These are phyloP conservation scores for Elongisporangium anandrum DNA, from an alignment of 352 stramenopile genomes.

Conservation along the genomic window DNA sequence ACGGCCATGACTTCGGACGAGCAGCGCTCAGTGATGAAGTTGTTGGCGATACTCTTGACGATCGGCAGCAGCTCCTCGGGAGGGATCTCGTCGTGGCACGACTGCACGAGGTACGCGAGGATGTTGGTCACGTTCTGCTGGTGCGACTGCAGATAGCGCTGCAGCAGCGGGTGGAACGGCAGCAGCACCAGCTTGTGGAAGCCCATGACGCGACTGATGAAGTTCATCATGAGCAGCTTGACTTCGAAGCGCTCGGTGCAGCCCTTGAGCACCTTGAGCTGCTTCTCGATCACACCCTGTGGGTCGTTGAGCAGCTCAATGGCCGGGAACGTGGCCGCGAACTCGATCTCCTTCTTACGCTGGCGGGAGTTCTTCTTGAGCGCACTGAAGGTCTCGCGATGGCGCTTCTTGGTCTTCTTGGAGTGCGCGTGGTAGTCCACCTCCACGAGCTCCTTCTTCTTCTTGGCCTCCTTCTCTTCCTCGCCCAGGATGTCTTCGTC, in stretches of 20 bases:
- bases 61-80: slow-evolving; percentile 96
- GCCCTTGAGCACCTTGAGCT: slow-evolving; percentile 90
- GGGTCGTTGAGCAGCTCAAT: slow-evolving; percentile 98
- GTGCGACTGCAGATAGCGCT: slow-evolving; percentile 89
- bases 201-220: slow-evolving; percentile 95
- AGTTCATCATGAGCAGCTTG: slow-evolving; percentile 98
- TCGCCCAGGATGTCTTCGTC: slow-evolving; percentile 97
- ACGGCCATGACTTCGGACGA: slow-evolving; percentile 96
- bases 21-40: slow-evolving; percentile 97
- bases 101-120: slow-evolving; percentile 97
- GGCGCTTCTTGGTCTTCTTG: slow-evolving; percentile 94
- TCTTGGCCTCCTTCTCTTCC: slow-evolving; percentile 89
- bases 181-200: slow-evolving; percentile 97
- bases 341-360: slow-evolving; percentile 69
- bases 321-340: slow-evolving; percentile 90
- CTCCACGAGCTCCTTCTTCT: slow-evolving; percentile 74
- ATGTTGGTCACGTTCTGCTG: slow-evolving; percentile 92
- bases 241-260: slow-evolving; percentile 91
- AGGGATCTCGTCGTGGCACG: slow-evolving; percentile 96
- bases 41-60: slow-evolving; percentile 97
- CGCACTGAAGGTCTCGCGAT: slow-evolving; percentile 81
- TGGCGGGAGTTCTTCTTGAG: slow-evolving; percentile 90
- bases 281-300: slow-evolving; percentile 91
- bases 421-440: slow-evolving; percentile 95
- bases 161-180: slow-evolving; percentile 95